Evolutionary conservation across 441 rosid genomes (phyloP), one percentile per base, ranked within the genome.

Genomic region (Iberis amara): DNA sequence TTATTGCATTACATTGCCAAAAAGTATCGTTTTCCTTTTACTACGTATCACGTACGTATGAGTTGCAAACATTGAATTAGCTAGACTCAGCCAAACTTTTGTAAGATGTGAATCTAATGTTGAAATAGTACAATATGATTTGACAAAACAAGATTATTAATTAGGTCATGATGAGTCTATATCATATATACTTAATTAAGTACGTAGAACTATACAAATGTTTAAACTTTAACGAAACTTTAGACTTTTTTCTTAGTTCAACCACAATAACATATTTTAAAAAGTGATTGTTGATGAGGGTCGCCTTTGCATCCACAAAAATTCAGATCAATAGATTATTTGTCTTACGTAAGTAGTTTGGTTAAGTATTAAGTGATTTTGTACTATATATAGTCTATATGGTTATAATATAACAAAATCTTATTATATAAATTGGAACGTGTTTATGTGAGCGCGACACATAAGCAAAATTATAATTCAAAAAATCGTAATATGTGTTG

Each of bases 151-250:
- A 35, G 21, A 28, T 35, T 7, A 27, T 28, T 42, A 15, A 30
- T 42, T 43, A 64, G 21, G 28, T 15, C 23, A 18, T 48, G 18
- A 11, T 23, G 45, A 26, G 68, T 64, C 57, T 48, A 57, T 11
- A 10, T 64, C 68, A 37, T n/a, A 42, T 21, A 37, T n/a, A 42
- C 12, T 56, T 28, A 47, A 3, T 18, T 18, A 18, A 18, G 21
- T 18, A 18, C 31, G 33, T 61, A 31, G 28, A 11, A 8, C 44
- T 63, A 11, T 11, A 15, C 45, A 14, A 41, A 55, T 35, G 13
- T 4, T 47, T 24, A 47, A 47, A 55, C 41, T 47, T 32, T 47
- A 26, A 21, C 13, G 33, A 48, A 27, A 26, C 11, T 11, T 41
- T 47, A 11, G 39, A 11, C 6, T 45, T 45, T 38, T 18, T 44